phyloP scores from a whole-genome alignment of 2,329 filamentous ascomycete species.

The Pseudophaeomoniella oleicola region DNA sequence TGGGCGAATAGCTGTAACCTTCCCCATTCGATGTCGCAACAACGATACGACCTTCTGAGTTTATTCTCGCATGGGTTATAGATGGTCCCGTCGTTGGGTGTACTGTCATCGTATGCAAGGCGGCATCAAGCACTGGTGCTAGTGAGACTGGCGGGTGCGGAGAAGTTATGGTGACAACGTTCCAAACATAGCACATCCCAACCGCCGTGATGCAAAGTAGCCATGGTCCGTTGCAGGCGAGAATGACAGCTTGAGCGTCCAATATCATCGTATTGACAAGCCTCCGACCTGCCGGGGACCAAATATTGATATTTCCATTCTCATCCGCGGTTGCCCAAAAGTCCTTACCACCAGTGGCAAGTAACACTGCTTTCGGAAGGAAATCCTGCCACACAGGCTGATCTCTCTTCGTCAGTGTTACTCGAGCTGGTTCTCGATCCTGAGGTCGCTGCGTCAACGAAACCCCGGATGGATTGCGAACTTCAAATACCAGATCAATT shows the following conservation, averaged over 20 bases:
- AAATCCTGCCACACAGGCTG: conserved; percentile 87
- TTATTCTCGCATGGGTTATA: conserved; percentile 81
- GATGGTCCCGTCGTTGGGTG: conserved; percentile 70
- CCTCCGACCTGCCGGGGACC: conserved; percentile 82
- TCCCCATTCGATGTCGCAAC: conserved; percentile 92
- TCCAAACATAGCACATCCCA: conserved; percentile 87
- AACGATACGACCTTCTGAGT: conserved; percentile 70
- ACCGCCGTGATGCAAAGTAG: conserved; percentile 77
- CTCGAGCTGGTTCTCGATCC: conserved; percentile 66
- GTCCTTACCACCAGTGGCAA: conserved; percentile 76
- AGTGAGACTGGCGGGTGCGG: conserved; percentile 84
- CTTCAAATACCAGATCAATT: conserved; percentile 71
- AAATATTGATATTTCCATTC: conserved; percentile 77
- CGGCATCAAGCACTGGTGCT: conserved; percentile 76
- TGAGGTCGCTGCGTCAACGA: conserved; percentile 44
- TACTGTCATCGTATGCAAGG: conserved; percentile 60
- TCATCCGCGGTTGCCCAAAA: conserved; percentile 93
- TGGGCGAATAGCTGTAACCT: conserved; percentile 75
- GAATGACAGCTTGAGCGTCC: conserved; percentile 84
- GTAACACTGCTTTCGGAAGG: conserved; percentile 69
- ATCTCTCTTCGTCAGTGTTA: conserved; percentile 69
- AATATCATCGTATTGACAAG: conserved; percentile 72
- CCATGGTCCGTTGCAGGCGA: conserved; percentile 83
- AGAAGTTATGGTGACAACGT: conserved; percentile 66
- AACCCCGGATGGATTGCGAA: conserved; percentile 58